Evolutionary conservation across 2,329 filamentous ascomycete genomes (phyloP), one percentile per base, ranked within the genome.

Genomic region (Raffaelea arxii): DNA sequence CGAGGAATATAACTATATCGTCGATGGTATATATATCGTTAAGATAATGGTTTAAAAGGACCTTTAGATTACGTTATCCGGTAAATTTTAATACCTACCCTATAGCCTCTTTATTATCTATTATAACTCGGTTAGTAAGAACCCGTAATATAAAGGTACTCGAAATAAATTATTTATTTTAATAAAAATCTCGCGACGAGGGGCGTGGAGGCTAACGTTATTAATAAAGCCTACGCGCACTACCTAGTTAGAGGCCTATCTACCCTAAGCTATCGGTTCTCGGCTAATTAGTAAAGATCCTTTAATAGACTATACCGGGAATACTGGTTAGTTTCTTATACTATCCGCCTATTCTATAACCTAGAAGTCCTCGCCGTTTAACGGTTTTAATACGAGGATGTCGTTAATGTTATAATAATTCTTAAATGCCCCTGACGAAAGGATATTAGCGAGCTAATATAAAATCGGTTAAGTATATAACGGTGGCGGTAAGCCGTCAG

Each of bases 401-500:
- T 46, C 19, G 18, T 46, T 22, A 23, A 41, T 41, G 14, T 9
- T 41, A 32, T 45, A 24, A 32, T 45, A 22, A 22, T 24, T 16
- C 25, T 35, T 19, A n/a, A 46, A 40, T 35, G 16, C 43, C 25
- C 21, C 18, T 11, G 36, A 48, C 12, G 38, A 45, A 25, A 48
- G 39, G 25, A 48, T 48, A n/a, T 48, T 48, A 32, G 36, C 36
- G 23, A 46, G 39, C 30, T 35, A 48, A 22, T 45, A 19, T 30
- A 48, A 42, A 25, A 48, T 48, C 42, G 25, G 38, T 23, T 48
- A 35, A 16, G 30, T 30, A 32, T 48, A 48, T 14, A 48, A 21
- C 37, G 25, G 42, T 14, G 43, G 38, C 12, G 38, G 37, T 24
- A 44, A 44, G 25, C 38, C 27, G 10, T 48, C 25, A 32, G 30